Evolutionary conservation across 306 rosid genomes (phyloP).

Genomic region (Fagus crenata): DNA sequence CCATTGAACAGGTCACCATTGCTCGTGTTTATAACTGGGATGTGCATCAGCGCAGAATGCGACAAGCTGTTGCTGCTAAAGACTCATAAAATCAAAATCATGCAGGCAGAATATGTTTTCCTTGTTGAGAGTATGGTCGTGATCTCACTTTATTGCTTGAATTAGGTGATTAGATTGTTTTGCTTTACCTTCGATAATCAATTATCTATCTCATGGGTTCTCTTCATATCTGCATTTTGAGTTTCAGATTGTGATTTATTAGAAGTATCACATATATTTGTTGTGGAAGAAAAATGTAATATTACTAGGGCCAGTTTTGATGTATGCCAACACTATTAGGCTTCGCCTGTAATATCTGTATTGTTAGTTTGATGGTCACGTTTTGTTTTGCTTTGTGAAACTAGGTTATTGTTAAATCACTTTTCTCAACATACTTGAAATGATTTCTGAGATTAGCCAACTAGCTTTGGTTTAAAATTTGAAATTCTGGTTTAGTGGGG

Average conservation of each 20-base stretch:
- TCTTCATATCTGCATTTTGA: slow-evolving; percentile 11
- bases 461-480: slow-evolving; percentile 30
- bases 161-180: slow-evolving; percentile 32
- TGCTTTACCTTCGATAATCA: background rate
- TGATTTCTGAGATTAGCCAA: background rate
- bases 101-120: slow-evolving; percentile 23
- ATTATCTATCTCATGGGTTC: slow-evolving; percentile 3
- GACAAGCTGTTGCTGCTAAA: slow-evolving; percentile 44
- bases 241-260: slow-evolving; percentile 24
- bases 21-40: slow-evolving; percentile 96
- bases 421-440: background rate
- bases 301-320: slow-evolving; percentile 42
- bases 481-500: slow-evolving; percentile 20
- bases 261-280: background rate
- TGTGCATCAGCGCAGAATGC: slow-evolving; percentile 76
- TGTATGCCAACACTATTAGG: slow-evolving; percentile 20
- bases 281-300: slow-evolving; percentile 13
- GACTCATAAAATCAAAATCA: slow-evolving; percentile 36
- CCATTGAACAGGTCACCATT: slow-evolving; percentile 71
- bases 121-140: slow-evolving; percentile 42
- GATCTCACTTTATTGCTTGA: slow-evolving; percentile 18
- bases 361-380: slow-evolving; percentile 25
- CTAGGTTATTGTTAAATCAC: background rate
- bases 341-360: slow-evolving; percentile 26
- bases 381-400: slow-evolving; percentile 22